These are phyloP conservation scores for Excoecaria agallocha DNA, from an alignment of 345 rosid genomes.

Conservation along the genomic window DNA sequence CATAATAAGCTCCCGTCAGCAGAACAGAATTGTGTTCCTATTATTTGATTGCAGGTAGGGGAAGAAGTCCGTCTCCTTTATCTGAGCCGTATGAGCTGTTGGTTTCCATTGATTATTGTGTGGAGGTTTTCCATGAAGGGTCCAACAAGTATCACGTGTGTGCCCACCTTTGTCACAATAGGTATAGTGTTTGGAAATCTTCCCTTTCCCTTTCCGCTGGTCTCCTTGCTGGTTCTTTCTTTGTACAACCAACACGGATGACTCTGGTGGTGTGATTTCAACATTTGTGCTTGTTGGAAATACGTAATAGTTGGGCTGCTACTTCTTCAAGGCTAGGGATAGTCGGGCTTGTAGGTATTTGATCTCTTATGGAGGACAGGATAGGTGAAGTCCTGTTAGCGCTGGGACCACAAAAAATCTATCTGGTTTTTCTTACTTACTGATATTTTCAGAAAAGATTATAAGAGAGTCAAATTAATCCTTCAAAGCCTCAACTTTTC, in stretches of 20 bases:
- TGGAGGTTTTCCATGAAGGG: too few relatives aligned
- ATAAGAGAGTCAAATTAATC: background rate
- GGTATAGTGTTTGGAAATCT: background rate
- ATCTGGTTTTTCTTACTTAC: background rate
- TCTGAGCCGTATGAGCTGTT: too few relatives aligned
- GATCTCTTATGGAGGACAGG: background rate
- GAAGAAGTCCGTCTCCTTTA: too few relatives aligned
- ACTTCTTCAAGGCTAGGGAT: background rate
- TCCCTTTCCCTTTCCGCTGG: background rate
- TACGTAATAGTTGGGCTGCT: background rate
- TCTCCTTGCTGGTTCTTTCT: background rate
- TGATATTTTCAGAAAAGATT: background rate
- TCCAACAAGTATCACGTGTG: too few relatives aligned
- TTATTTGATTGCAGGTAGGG: too few relatives aligned
- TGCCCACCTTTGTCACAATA: background rate
- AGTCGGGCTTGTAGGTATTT: background rate
- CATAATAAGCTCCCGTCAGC: background rate
- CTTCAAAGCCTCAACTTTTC: background rate
- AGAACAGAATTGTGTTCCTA: background rate
- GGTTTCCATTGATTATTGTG: too few relatives aligned
- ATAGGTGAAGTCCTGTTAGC: background rate
- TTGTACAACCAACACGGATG: background rate
- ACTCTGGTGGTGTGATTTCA: background rate
- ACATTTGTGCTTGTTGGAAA: background rate
- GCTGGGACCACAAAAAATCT: background rate